Conservation (phyloP, 805 yeast species). For the Kodamaea lidongshanica region DNA sequence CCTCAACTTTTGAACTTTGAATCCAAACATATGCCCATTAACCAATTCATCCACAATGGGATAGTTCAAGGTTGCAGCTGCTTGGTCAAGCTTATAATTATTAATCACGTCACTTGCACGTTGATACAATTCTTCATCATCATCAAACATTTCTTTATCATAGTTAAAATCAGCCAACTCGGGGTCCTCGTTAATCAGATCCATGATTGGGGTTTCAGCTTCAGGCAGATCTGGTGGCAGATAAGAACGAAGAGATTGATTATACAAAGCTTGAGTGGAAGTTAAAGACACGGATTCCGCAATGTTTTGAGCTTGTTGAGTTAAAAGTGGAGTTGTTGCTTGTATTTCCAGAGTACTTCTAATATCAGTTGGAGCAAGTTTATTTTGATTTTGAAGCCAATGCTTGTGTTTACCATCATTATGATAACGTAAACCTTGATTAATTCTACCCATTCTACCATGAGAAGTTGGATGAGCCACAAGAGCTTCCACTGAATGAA, state of each 20-base stretch:
- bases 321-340: slow-evolving; percentile 4
- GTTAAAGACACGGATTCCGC: slow-evolving; percentile 22
- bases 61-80: slow-evolving; percentile 33
- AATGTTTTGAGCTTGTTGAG: not conserved
- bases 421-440: slow-evolving; percentile 77
- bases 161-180: slow-evolving; percentile 18
- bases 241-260: slow-evolving; percentile 17
- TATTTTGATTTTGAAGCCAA: slow-evolving; percentile 51
- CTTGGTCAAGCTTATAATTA: slow-evolving; percentile 30
- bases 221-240: slow-evolving; percentile 13
- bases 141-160: slow-evolving; percentile 29
- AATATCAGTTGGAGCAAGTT: slow-evolving; percentile 10
- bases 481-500: slow-evolving; percentile 72
- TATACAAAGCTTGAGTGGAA: slow-evolving; percentile 15
- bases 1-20: slow-evolving; percentile 34
- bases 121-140: slow-evolving; percentile 32
- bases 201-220: slow-evolving; percentile 6
- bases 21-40: slow-evolving; percentile 36
- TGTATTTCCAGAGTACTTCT: slow-evolving; percentile 25
- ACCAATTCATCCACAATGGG: slow-evolving; percentile 40
- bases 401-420: slow-evolving; percentile 74
- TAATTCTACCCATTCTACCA: slow-evolving; percentile 61
- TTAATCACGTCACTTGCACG: slow-evolving; percentile 26
- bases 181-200: slow-evolving; percentile 8
- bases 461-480: slow-evolving; percentile 63